Evolutionary conservation across 1,284 basidiomycete genomes (phyloP), one percentile per base, ranked within the genome.

Genomic region (Ustilago bromivora): DNA sequence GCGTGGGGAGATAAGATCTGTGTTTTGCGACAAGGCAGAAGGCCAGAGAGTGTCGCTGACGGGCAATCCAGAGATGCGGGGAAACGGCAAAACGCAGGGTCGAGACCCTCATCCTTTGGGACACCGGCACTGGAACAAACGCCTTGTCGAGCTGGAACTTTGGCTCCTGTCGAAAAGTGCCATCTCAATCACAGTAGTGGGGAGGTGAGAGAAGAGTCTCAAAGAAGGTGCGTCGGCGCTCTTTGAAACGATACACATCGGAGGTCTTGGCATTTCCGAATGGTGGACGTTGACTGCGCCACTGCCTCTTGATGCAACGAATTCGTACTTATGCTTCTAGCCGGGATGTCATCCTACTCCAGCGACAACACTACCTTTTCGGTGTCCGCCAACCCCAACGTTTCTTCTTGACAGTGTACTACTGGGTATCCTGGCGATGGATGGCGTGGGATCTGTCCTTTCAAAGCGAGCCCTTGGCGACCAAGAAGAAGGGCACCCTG

Each of bases 91-190:
- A n/a, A 28, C 28, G 4, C 23, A 54, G 32, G 23, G 60, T 55
- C 40, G 52, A 61, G 52, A 46, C 52, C 51, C 40, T 17, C 34
- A 23, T 8, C 28, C 36, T 32, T 31, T 19, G 7, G 13, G 19
- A 46, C 9, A 31, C 52, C 9, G 34, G 31, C 51, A 23, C 46
- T 28, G 10, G 2, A 35, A 19, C 40, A 35, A 32, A 61, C 60
- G 41, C 63, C 58, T 54, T 36, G 28, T 51, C 10, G n/a, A 8
- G n/a, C 19, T 36, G 28, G 32, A 28, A 40, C 17, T 23, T 34
- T 28, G 36, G 2, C 59, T 43, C 28, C 38, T 72, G 70, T 72
- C 65, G 70, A 66, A 72, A 72, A 60, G 65, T 67, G 70, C 62
- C 52, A 35, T 12, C 38, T 28, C 13, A 12, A 8, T 9, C 13